phyloP scores from a whole-genome alignment of 805 yeast species.

The Ogataea henricii region DNA sequence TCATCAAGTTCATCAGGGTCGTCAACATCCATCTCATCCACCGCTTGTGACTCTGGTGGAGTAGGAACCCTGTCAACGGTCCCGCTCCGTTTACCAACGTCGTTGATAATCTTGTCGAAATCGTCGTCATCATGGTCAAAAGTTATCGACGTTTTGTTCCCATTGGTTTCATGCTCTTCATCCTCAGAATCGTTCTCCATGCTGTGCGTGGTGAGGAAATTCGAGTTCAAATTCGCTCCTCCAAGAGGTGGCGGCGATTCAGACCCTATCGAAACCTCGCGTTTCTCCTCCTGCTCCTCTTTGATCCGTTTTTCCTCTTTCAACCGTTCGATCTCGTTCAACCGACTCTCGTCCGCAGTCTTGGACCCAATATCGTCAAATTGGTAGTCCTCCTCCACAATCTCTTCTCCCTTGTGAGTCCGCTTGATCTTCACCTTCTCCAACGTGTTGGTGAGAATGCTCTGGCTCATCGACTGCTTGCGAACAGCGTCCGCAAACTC shows the following conservation, averaged over 20 bases:
- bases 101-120: slow-evolving; percentile 21
- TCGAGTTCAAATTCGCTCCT: slow-evolving; percentile 16
- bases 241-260: slow-evolving; percentile 12
- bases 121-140: slow-evolving; percentile 21
- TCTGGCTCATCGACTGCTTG: slow-evolving; percentile 64
- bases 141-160: slow-evolving; percentile 1
- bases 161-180: slow-evolving; percentile 11
- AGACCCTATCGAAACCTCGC: slow-evolving; percentile 1
- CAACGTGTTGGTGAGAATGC: slow-evolving; percentile 53
- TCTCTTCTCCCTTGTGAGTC: slow-evolving; percentile 87
- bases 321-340: slow-evolving; percentile 30
- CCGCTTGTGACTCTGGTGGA: slow-evolving; percentile 20
- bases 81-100: slow-evolving; percentile 6
- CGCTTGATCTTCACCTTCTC: slow-evolving; percentile 65
- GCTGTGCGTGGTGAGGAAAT: slow-evolving; percentile 12
- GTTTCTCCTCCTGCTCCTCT: slow-evolving; percentile 22
- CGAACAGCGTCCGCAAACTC: slow-evolving; percentile 71
- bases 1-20: slow-evolving; percentile 6
- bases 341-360: slow-evolving; percentile 26
- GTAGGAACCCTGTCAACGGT: slow-evolving; percentile 13
- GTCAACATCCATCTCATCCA: slow-evolving; percentile 5
- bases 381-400: slow-evolving; percentile 58
- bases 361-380: slow-evolving; percentile 26
- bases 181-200: slow-evolving; percentile 8
- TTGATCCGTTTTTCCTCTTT: slow-evolving; percentile 21